phyloP scores from a whole-genome alignment of 2,329 filamentous ascomycete genomes.

The Exophiala mesophila region DNA sequence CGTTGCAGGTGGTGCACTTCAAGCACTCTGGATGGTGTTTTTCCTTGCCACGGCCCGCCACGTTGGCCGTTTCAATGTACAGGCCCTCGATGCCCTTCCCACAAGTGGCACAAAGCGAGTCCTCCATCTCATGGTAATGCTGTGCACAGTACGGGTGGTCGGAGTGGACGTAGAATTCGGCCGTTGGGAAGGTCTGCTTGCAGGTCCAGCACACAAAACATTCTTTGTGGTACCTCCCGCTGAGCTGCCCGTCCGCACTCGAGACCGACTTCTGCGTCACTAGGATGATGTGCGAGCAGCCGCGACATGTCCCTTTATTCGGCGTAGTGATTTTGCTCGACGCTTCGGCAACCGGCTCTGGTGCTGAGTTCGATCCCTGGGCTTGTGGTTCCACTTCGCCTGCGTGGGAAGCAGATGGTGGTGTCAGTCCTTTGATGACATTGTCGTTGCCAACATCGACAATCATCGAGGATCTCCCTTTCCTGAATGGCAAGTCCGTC shows the following conservation, averaged over 20 bases:
- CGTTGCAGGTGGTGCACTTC: constrained; percentile 68
- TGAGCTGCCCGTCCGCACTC: constrained; percentile 84
- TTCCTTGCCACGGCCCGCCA: constrained; percentile 35
- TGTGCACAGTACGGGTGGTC: constrained; percentile 86
- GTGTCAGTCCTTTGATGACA: neutral
- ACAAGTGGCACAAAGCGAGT: constrained; percentile 76
- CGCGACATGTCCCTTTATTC: constrained; percentile 70
- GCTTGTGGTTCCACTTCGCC: constrained; percentile 1
- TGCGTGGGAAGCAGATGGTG: neutral
- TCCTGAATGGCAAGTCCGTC: neutral
- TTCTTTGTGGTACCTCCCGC: constrained; percentile 87
- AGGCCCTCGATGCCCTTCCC: constrained; percentile 85
- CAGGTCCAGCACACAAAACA: constrained; percentile 93
- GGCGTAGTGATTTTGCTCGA: constrained; percentile 9
- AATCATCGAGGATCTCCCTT: constrained; percentile 1
- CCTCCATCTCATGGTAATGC: constrained; percentile 89
- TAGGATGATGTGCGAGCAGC: constrained; percentile 70
- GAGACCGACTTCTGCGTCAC: constrained; percentile 77
- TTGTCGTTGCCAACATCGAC: neutral
- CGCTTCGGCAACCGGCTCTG: neutral
- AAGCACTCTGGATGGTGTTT: constrained; percentile 90
- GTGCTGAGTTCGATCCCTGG: no score
- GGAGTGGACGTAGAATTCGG: constrained; percentile 86
- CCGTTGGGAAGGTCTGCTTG: constrained; percentile 70
- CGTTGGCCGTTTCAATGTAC: constrained; percentile 74